Base-by-base conservation (phyloP, 257 asterid genomes). In the Primulina huaijiensis region DNA sequence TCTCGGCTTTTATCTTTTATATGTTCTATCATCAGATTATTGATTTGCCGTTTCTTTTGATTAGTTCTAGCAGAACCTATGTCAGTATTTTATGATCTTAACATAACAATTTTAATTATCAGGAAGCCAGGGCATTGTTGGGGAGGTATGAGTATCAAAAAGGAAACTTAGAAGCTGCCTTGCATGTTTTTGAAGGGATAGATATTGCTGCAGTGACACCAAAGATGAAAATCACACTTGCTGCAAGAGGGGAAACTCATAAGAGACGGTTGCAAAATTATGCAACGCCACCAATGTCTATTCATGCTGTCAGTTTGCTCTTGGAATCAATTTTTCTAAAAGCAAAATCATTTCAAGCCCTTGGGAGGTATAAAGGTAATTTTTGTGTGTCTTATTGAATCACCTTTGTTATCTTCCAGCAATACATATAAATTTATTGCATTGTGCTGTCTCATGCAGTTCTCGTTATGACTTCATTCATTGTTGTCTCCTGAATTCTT, bases 61-160 rank as follows among this genome's bases (percentile, higher is more conserved):
- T 34, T 62, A 59, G 34, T 67, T 53, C 60, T 57, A 38, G 33
- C 67, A 35, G 55, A 53, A 31, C 27, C 4, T 60, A 11, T 38
- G 11, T 67, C 46, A 56, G 11, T 29, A 62, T 7, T 10, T 35
- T 33, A 58, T 61, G 30, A 56, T 53, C 55, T 50, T 60, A 62
- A 69, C 68, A 50, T 68, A 56, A 20, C 19, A 57, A 23, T 70
- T 21, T 46, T 2, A 62, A 69, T 68, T 62, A 70, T 78, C 89
- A 93, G 98, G 98, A 93, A 87, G 98, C 97, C 23, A 90, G 98
- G 72, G 97, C 98, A 9, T 72, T 93, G 77, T 78, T 93, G 74
- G 98, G 98, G 74, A 82, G 98, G 77, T 89, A 82, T 38, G 98
- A 93, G 80, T 89, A 84, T 80, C 98, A 93, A 64, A 93, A 86